A percentile compares a stretch with the other conserved stretches of the same genome.
Evolutionary conservation across 2,329 filamentous ascomycete genomes (phyloP).

Genomic region (Talaromyces albobiverticillius): DNA sequence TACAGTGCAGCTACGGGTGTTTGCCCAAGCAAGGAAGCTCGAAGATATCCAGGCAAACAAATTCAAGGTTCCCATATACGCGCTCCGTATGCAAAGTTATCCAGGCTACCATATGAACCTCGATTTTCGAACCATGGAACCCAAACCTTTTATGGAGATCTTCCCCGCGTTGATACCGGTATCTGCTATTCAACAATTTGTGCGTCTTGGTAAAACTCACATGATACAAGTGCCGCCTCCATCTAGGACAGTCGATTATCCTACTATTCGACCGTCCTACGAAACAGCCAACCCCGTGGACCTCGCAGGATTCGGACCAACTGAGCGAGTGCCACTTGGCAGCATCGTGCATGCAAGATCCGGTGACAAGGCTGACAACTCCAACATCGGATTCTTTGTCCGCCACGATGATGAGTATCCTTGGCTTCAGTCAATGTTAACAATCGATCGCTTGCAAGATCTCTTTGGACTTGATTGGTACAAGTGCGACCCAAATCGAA

Average conservation of each 20-base stretch:
- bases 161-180: neutral
- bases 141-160: neutral
- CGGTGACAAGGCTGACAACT: neutral
- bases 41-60: too few relatives aligned
- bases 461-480: neutral
- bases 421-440: neutral
- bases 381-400: neutral
- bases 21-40: too few relatives aligned
- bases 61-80: too few relatives aligned
- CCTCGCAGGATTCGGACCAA: neutral
- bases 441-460: neutral
- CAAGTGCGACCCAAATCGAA: neutral
- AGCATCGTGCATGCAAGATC: neutral
- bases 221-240: neutral
- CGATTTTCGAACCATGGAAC: neutral
- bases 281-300: neutral
- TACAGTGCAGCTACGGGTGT: too few relatives aligned
- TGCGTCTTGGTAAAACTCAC: too few relatives aligned
- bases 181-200: neutral
- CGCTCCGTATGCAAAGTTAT: too few relatives aligned
- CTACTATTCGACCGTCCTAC: neutral
- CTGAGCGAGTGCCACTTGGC: neutral
- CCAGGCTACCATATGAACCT: neutral
- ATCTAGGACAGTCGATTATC: neutral
- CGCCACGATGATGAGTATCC: neutral